A percentile compares a stretch with the other conserved stretches of the same genome.
Conservation (phyloP, 306 rosid genomes). For the Lupinus albus region DNA sequence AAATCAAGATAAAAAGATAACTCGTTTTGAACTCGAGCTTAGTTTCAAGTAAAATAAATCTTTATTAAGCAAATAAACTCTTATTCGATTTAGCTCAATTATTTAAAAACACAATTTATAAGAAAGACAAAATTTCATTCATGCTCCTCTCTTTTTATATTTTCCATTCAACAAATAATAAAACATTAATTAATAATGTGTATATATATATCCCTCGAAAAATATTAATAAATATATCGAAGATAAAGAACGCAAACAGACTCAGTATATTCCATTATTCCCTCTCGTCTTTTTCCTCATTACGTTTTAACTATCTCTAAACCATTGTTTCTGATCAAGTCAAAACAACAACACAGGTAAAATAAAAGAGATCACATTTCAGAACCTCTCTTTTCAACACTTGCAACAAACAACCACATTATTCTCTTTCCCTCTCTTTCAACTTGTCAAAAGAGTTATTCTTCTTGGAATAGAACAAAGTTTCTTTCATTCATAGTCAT, state of each 20-base stretch:
- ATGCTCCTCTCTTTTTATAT: neutral
- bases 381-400: slow-evolving; percentile 7
- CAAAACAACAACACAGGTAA: slow-evolving; percentile 42
- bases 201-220: neutral
- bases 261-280: neutral
- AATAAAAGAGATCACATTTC: slow-evolving; percentile 32
- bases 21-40: no score
- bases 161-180: no score
- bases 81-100: no score
- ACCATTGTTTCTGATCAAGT: slow-evolving; percentile 42
- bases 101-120: no score
- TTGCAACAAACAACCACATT: neutral
- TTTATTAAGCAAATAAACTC: no score
- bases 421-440: neutral
- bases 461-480: slow-evolving; percentile 17
- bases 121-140: no score
- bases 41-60: no score
- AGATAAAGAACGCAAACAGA: slow-evolving; percentile 33
- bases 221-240: neutral
- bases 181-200: no score
- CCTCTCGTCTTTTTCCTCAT: slow-evolving; percentile 1
- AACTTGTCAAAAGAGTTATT: slow-evolving; percentile 16
- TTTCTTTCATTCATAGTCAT: neutral
- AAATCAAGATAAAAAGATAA: no score
- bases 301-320: neutral